Evolutionary conservation across 345 rosid species (phyloP).

Genomic region (Hibiscus mutabilis): DNA sequence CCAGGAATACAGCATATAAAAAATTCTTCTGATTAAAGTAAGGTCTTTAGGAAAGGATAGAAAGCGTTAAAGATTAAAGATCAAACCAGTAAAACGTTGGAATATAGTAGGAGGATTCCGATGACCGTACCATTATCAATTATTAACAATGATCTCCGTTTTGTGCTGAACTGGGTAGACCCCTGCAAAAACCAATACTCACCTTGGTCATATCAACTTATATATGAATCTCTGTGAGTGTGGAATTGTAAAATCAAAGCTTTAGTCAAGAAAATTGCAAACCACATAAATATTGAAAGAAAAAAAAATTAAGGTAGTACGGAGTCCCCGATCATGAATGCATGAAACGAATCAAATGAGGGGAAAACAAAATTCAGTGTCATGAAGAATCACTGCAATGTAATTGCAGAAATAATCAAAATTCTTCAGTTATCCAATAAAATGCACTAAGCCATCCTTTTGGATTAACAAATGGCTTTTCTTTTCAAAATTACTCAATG

Average conservation of each 20-base stretch:
- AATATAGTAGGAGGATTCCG: slow-evolving; percentile 10
- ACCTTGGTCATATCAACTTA: background rate
- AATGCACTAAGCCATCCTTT: background rate
- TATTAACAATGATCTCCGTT: slow-evolving; percentile 44
- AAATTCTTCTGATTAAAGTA: slow-evolving; percentile 13
- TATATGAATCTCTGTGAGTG: background rate
- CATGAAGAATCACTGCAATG: background rate
- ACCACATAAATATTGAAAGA: background rate
- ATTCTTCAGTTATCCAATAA: background rate
- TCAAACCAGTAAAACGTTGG: slow-evolving; percentile 12
- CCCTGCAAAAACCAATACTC: slow-evolving; percentile 37
- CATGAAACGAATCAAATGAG: background rate
- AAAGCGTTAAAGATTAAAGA: slow-evolving; percentile 19
- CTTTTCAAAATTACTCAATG: background rate
- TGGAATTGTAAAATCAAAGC: background rate
- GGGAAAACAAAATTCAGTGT: background rate
- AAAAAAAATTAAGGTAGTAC: background rate
- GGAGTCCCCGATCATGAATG: background rate
- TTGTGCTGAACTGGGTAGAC: slow-evolving; percentile 30
- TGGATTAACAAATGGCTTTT: background rate
- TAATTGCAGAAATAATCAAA: background rate
- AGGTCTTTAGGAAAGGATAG: slow-evolving; percentile 21
- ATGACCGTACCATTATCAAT: slow-evolving; percentile 5
- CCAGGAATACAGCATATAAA: slow-evolving; percentile 11
- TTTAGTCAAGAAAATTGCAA: background rate